Conservation (phyloP, 2,329 filamentous ascomycete species). For the Phaeosphaeriaceae sp. region DNA sequence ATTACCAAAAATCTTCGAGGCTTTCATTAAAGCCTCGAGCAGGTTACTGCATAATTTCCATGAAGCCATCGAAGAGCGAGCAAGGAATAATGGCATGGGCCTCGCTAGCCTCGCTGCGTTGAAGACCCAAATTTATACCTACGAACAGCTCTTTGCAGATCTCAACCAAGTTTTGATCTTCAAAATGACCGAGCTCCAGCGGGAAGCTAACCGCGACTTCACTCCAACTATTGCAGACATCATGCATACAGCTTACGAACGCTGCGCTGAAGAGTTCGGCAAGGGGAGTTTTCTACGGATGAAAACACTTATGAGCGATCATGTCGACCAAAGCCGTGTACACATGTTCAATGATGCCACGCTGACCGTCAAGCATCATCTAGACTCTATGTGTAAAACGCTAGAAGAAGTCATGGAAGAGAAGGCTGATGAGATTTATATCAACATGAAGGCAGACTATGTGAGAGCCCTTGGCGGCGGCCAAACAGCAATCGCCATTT, state of each 20-base stretch:
- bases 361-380: constrained; percentile 47
- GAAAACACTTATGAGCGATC: constrained; percentile 56
- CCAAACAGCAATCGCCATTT: constrained; percentile 1
- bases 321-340: constrained; percentile 51
- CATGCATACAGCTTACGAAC: constrained; percentile 57
- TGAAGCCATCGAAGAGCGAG: constrained; percentile 49
- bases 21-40: constrained; percentile 43
- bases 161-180: constrained; percentile 41
- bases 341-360: constrained; percentile 60
- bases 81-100: constrained; percentile 47
- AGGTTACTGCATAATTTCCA: constrained; percentile 52
- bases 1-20: constrained; percentile 50
- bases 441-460: constrained; percentile 48
- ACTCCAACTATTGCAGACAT: constrained; percentile 54
- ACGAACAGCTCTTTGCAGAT: constrained; percentile 51
- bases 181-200: constrained; percentile 55
- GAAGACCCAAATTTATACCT: constrained; percentile 50
- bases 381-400: constrained; percentile 53
- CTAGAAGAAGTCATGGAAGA: constrained; percentile 54
- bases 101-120: constrained; percentile 51
- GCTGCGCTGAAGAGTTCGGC: constrained; percentile 55
- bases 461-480: constrained; percentile 41
- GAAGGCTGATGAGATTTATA: constrained; percentile 53
- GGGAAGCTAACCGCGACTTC: constrained; percentile 62
- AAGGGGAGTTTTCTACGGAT: constrained; percentile 58